Evolutionary conservation across 2,329 filamentous ascomycete species (phyloP).

Genomic region (Dactylellina drechsleri): DNA sequence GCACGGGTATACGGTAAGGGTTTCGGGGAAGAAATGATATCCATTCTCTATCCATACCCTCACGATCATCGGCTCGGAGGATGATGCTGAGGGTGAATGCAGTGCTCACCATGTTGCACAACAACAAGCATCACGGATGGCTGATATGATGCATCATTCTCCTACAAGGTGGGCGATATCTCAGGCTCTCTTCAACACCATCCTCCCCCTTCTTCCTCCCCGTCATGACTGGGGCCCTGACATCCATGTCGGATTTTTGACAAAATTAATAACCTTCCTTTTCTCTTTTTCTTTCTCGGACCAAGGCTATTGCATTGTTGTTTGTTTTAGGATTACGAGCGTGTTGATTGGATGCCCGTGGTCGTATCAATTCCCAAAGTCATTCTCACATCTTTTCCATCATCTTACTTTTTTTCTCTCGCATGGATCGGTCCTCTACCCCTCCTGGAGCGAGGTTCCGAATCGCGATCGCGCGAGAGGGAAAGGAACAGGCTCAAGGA

Average conservation of each 20-base stretch:
- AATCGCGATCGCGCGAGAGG: slow-evolving; percentile 46
- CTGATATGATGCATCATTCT: neutral
- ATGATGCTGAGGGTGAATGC: neutral
- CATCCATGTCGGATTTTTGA: neutral
- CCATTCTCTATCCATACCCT: neutral
- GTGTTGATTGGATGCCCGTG: slow-evolving; percentile 43
- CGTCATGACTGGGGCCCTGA: neutral
- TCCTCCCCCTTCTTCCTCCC: no score
- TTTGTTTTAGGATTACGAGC: slow-evolving; percentile 45
- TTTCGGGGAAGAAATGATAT: neutral
- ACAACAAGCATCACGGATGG: slow-evolving; percentile 15
- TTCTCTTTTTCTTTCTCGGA: neutral
- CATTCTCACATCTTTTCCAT: slow-evolving; percentile 10
- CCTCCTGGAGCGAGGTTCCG: slow-evolving; percentile 29
- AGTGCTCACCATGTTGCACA: neutral
- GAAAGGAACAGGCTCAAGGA: slow-evolving; percentile 6
- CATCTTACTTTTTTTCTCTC: slow-evolving; percentile 51
- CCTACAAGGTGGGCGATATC: neutral
- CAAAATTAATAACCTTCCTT: neutral
- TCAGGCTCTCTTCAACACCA: no score
- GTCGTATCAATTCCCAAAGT: slow-evolving; percentile 2
- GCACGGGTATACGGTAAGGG: neutral
- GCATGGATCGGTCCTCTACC: neutral
- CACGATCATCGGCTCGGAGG: neutral
- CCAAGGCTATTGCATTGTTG: slow-evolving; percentile 7